These are phyloP conservation scores for Penicillium crystallinum DNA, from an alignment of 495 filamentous ascomycete genomes.

Conservation along the genomic window DNA sequence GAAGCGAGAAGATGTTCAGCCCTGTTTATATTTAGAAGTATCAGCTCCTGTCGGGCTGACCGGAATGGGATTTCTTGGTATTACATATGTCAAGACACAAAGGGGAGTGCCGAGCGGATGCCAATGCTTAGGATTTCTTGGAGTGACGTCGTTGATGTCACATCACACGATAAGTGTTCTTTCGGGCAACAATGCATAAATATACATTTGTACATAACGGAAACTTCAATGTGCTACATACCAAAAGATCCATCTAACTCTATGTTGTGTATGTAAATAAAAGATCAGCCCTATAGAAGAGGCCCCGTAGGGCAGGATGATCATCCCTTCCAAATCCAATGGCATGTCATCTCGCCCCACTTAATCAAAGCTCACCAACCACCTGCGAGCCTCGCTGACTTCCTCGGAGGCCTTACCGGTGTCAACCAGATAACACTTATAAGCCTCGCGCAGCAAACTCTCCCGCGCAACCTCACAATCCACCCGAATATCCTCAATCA, in stretches of 20 bases:
- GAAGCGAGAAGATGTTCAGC: background rate
- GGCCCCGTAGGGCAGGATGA: background rate
- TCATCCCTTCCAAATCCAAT: background rate
- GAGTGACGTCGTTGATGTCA: conserved; percentile 23
- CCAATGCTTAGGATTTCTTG: conserved; percentile 17
- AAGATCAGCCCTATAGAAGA: background rate
- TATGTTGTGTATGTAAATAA: background rate
- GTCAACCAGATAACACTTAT: conserved; percentile 52
- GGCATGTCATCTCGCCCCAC: background rate
- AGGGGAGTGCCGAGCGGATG: conserved; percentile 9
- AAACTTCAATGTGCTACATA: background rate
- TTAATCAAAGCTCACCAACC: conserved; percentile 34
- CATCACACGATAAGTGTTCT: background rate
- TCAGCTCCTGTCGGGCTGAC: background rate
- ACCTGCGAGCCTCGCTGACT: conserved; percentile 28
- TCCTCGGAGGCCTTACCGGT: conserved; percentile 16
- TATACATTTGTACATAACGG: background rate
- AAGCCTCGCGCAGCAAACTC: conserved; percentile 66
- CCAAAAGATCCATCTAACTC: background rate
- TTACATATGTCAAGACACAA: conserved; percentile 17
- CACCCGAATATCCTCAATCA: conserved; percentile 80
- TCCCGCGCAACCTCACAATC: conserved; percentile 79
- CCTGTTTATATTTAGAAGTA: background rate
- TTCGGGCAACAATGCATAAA: background rate
- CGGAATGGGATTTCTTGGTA: conserved; percentile 6